phyloP scores from a whole-genome alignment of 306 rosid species.

The Dryas alaskensis region DNA sequence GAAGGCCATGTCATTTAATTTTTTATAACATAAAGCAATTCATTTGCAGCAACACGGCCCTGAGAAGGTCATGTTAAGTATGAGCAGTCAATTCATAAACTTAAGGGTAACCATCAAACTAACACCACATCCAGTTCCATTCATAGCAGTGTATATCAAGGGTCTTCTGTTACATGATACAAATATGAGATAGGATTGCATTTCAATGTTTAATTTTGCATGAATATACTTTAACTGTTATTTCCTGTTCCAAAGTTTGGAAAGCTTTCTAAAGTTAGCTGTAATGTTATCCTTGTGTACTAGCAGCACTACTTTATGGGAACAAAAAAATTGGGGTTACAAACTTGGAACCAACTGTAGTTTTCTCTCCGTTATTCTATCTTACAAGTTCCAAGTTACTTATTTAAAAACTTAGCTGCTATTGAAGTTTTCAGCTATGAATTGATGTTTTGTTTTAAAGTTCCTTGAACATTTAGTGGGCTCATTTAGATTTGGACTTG shows the following conservation, averaged over 20 bases:
- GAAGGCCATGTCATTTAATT: too few species aligned
- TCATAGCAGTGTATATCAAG: neutral
- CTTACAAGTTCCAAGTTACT: neutral
- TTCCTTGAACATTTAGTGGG: neutral
- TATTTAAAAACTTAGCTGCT: neutral
- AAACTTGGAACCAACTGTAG: neutral
- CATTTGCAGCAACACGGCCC: neutral
- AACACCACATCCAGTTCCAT: neutral
- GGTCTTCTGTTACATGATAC: neutral
- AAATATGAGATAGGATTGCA: neutral
- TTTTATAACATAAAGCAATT: too few species aligned
- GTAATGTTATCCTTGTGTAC: neutral
- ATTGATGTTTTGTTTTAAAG: conserved; percentile 1
- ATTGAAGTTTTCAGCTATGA: neutral
- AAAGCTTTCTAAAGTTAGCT: neutral
- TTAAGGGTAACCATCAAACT: neutral
- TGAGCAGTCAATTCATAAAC: neutral
- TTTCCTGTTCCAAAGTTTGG: neutral
- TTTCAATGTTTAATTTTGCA: neutral
- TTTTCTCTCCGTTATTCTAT: neutral
- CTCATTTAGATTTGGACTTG: neutral
- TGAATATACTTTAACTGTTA: neutral
- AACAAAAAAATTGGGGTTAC: neutral
- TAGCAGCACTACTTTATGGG: neutral
- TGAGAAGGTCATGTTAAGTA: neutral